Conservation (phyloP, 805 yeast species). For the Spathaspora gorwiae region DNA sequence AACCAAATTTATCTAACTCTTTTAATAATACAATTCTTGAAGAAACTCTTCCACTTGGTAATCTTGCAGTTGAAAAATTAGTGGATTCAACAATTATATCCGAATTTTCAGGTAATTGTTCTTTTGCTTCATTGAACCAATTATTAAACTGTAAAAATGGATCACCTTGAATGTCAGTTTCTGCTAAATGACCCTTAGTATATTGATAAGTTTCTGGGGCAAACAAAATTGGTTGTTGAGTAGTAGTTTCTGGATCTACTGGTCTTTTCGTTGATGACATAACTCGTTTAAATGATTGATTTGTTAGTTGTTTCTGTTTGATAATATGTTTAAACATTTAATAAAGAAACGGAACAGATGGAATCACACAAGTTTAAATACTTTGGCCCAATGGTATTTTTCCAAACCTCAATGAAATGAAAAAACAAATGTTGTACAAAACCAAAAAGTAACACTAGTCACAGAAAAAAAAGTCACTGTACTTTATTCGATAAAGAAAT, state of each 20-base stretch:
- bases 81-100: conserved; percentile 67
- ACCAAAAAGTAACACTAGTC: too few relatives aligned
- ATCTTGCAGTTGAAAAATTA: conserved; percentile 82
- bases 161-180: conserved; percentile 45
- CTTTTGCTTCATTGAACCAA: conserved; percentile 62
- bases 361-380: neutral
- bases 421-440: too few relatives aligned
- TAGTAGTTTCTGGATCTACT: conserved; percentile 10
- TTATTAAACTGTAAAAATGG: conserved; percentile 76
- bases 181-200: conserved; percentile 58
- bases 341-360: neutral
- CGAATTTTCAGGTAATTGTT: conserved; percentile 38
- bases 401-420: too few relatives aligned
- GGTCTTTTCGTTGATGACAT: neutral
- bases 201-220: conserved; percentile 91
- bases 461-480: too few relatives aligned
- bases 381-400: too few relatives aligned
- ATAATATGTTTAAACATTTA: conserved; percentile 1
- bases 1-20: conserved; percentile 82
- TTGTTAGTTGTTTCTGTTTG: neutral
- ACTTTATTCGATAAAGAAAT: too few relatives aligned
- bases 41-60: conserved; percentile 89
- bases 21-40: conserved; percentile 82
- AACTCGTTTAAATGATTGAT: neutral
- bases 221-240: conserved; percentile 40